Percentiles rank a stretch among this genome's conserved stretches.
Evolutionary conservation across 2,329 filamentous ascomycete genomes (phyloP).

Genomic region (Trichothecium sympodiale): DNA sequence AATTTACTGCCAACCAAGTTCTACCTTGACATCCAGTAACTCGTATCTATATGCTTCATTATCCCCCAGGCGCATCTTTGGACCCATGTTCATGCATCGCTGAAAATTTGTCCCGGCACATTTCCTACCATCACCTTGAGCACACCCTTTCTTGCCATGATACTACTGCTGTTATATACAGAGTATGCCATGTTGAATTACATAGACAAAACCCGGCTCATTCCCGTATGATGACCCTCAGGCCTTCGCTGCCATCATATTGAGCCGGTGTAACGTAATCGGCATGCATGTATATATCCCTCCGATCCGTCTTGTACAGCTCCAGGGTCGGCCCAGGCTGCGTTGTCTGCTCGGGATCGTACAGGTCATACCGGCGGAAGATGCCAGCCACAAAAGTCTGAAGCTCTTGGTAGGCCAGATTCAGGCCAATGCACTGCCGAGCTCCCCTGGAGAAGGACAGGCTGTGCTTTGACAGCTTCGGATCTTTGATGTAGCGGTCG

Average conservation of each 20-base stretch:
- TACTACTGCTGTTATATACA: too few relatives aligned
- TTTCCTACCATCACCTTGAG: too few relatives aligned
- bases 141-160: too few relatives aligned
- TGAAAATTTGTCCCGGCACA: too few relatives aligned
- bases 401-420: slow-evolving; percentile 11
- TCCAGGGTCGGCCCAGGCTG: slow-evolving; percentile 9
- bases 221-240: too few relatives aligned
- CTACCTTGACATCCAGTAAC: too few relatives aligned
- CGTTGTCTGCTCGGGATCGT: slow-evolving; percentile 3
- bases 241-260: slow-evolving; percentile 5
- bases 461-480: slow-evolving; percentile 3
- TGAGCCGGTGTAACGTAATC: slow-evolving; percentile 9
- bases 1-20: too few relatives aligned
- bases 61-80: too few relatives aligned
- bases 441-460: slow-evolving; percentile 9
- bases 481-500: slow-evolving; percentile 9
- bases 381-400: slow-evolving; percentile 9
- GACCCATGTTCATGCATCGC: too few relatives aligned
- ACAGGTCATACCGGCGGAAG: slow-evolving; percentile 9
- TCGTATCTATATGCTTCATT: too few relatives aligned
- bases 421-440: slow-evolving; percentile 10
- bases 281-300: slow-evolving; percentile 7
- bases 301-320: slow-evolving; percentile 8
- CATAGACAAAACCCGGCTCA: too few relatives aligned
- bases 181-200: too few relatives aligned